These are phyloP conservation scores for Diplodia corticola DNA, from an alignment of 2,329 filamentous ascomycete species.

Conservation along the genomic window DNA sequence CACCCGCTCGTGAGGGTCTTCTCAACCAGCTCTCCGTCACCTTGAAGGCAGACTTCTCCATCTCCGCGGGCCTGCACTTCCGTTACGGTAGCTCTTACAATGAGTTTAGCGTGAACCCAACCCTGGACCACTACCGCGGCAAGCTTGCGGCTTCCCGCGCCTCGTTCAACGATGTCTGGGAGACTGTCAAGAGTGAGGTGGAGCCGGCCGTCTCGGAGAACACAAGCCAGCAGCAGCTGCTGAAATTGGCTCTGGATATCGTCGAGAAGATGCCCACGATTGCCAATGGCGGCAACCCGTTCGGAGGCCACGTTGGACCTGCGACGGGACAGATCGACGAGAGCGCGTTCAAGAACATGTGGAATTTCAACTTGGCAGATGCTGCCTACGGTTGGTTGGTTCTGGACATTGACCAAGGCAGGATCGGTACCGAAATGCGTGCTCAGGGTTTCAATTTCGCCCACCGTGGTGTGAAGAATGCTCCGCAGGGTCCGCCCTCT, in stretches of 20 bases:
- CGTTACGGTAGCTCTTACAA: conserved; percentile 99
- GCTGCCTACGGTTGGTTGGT: conserved; percentile 96
- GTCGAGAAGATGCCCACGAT: conserved; percentile 98
- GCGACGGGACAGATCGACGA: conserved; percentile 90
- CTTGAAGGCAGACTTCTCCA: conserved; percentile 95
- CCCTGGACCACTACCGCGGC: conserved; percentile 94
- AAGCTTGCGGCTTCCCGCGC: conserved; percentile 98
- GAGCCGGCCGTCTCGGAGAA: conserved; percentile 93
- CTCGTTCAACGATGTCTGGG: conserved; percentile 99
- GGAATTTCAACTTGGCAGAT: conserved; percentile 99
- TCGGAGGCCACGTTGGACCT: conserved; percentile 79
- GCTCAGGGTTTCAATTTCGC: conserved; percentile 99
- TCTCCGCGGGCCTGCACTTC: conserved; percentile 97
- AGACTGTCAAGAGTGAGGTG: conserved; percentile 94
- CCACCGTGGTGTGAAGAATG: conserved; percentile 78
- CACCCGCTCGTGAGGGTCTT: conserved; percentile 91
- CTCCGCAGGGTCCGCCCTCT: conserved; percentile 33
- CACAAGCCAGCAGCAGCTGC: conserved; percentile 86
- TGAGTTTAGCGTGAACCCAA: conserved; percentile 98
- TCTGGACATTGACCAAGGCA: conserved; percentile 89
- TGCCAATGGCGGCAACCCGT: conserved; percentile 93
- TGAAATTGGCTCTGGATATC: conserved; percentile 87
- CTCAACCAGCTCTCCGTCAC: conserved; percentile 97
- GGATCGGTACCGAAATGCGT: conserved; percentile 97
- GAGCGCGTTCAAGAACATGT: conserved; percentile 99